Percentiles rank a stretch among this genome's conserved stretches.
Evolutionary conservation across 495 filamentous ascomycete species (phyloP).

Genomic region (Cladorrhinum samala): DNA sequence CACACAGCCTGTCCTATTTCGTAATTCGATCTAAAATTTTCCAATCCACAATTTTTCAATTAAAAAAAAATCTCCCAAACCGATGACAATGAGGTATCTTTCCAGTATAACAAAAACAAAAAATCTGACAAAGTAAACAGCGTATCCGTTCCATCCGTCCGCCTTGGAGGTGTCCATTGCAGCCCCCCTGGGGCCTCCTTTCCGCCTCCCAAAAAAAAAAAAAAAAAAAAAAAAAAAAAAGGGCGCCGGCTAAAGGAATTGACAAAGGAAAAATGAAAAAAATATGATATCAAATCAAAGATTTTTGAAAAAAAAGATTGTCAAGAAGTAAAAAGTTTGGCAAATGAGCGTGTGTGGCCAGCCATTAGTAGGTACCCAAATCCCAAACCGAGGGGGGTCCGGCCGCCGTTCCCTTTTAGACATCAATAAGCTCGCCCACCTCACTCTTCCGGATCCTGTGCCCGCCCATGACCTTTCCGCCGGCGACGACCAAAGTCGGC

Average conservation of each 20-base stretch:
- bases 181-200: no score
- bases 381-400: no score
- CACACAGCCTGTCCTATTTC: no score
- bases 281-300: background rate
- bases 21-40: no score
- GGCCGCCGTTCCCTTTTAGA: background rate
- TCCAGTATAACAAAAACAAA: background rate
- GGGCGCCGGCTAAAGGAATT: background rate
- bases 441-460: constrained; percentile 36
- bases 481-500: constrained; percentile 30
- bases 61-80: no score
- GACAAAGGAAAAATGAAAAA: background rate
- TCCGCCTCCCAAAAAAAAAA: background rate
- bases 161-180: background rate
- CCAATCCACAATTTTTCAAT: no score
- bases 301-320: background rate
- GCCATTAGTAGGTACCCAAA: no score
- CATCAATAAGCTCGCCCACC: constrained; percentile 25
- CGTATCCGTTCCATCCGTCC: background rate
- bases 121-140: background rate
- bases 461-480: background rate
- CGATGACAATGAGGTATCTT: no score
- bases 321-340: background rate
- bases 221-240: background rate
- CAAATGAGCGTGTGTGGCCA: background rate